These are phyloP conservation scores for Kodamaea ohmeri DNA, from an alignment of 1,139 yeast genomes.

Conservation along the genomic window DNA sequence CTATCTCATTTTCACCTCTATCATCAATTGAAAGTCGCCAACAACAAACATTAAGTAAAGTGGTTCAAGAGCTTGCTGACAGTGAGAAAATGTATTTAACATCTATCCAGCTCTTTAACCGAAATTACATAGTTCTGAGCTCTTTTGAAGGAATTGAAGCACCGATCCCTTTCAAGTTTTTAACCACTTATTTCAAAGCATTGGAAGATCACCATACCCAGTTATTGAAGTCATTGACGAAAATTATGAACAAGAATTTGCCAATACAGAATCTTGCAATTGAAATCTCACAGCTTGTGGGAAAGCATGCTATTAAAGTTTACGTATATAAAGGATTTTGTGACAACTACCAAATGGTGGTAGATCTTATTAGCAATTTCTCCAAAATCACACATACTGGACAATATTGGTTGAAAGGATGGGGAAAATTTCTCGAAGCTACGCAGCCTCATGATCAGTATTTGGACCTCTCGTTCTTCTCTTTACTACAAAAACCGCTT, in stretches of 20 bases:
- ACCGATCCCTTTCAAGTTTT: slow-evolving; percentile 25
- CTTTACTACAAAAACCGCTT: slow-evolving; percentile 55
- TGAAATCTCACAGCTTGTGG: slow-evolving; percentile 22
- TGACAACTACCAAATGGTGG: slow-evolving; percentile 37
- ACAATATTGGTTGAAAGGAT: slow-evolving; percentile 22
- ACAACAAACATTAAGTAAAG: slow-evolving; percentile 28
- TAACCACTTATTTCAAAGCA: slow-evolving; percentile 20
- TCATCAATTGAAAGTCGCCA: slow-evolving; percentile 2
- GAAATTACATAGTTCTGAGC: slow-evolving; percentile 34
- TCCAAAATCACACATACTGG: neutral
- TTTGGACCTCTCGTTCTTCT: slow-evolving; percentile 46
- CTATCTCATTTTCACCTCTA: slow-evolving; percentile 15
- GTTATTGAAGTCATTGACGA: slow-evolving; percentile 15
- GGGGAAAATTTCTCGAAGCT: slow-evolving; percentile 41
- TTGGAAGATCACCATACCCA: slow-evolving; percentile 26
- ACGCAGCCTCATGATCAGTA: slow-evolving; percentile 33
- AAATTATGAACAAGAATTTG: no score
- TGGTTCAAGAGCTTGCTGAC: slow-evolving; percentile 45
- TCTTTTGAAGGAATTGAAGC: slow-evolving; percentile 20
- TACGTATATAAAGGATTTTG: slow-evolving; percentile 44
- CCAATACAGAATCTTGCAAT: slow-evolving; percentile 7
- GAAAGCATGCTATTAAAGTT: slow-evolving; percentile 27
- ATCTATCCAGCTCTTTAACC: slow-evolving; percentile 39
- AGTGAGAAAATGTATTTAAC: slow-evolving; percentile 48
- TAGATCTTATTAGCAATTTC: slow-evolving; percentile 26